Base-by-base conservation (phyloP, 768 basidiomycete genomes). In the Panaeolus papilionaceus region DNA sequence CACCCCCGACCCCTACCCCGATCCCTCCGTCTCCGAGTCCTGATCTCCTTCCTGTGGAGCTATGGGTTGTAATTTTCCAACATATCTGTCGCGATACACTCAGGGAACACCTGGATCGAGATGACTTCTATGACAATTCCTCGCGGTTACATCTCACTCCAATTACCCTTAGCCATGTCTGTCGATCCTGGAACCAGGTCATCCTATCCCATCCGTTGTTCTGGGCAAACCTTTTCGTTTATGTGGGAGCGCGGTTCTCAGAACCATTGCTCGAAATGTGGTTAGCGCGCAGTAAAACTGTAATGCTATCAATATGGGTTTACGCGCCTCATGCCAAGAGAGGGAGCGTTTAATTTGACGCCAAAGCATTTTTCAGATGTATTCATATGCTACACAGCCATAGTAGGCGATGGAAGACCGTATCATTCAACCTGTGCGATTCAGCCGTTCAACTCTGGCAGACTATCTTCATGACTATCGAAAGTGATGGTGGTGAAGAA, bases 31-130 rank as follows among this genome's bases (percentile, higher is more conserved):
- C 45, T 47, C 45, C 28, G 54, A 12, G 26, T 37, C 12, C 5
- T 33, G 47, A 49, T 49, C 20, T 49, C 12, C 54, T 58, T 58
- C 54, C 11, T 37, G 54, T 33, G 54, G 49, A 51, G 49, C 49
- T 51, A 28, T 58, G 26, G 54, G 12, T 58, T 14, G 26, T 7
- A 16, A 58, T 58, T 14, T 37, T 58, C 14, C 28, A 58, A 58
- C 37, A 11, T 5, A 16, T 58, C 16, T 58, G 54, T 37, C 26
- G 16, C 3, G 33, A 58, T 33, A 58, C 54, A 2, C 54, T 58
- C 54, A 33, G 6, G 16, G 28, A 33, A 58, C 14, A 58, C 28
- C 16, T 58, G 12, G 26, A 58, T 58, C 54, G 33, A 37, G 54
- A 58, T 58, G 12, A 16, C 14, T 28, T 37, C n/a, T 58, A 9